A percentile compares a stretch with the other conserved stretches of the same genome.
These are phyloP conservation scores for Mycosphaerella sp. DNA, from an alignment of 2,329 filamentous ascomycete genomes.

Conservation along the genomic window DNA sequence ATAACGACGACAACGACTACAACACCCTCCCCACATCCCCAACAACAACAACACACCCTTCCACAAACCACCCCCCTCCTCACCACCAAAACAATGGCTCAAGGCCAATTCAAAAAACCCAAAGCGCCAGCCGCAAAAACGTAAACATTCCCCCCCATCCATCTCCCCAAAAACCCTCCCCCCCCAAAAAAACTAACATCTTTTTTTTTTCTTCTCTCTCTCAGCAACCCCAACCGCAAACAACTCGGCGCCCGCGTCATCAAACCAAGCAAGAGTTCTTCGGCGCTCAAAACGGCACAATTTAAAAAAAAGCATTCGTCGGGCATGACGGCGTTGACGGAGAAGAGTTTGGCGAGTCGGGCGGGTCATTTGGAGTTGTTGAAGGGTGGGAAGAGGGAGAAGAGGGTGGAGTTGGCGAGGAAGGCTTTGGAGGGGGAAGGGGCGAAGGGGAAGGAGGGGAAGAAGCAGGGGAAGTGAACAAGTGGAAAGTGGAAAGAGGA, in stretches of 20 bases:
- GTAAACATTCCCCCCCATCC: slow-evolving; percentile 9
- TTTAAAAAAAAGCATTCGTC: slow-evolving; percentile 61
- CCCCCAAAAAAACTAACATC: not conserved
- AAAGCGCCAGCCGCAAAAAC: slow-evolving; percentile 26
- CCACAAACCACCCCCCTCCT: not conserved
- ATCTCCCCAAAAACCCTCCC: too few species aligned
- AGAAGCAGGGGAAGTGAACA: not conserved
- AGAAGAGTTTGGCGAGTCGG: slow-evolving; percentile 57
- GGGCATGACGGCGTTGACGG: slow-evolving; percentile 59
- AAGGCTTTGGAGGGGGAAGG: slow-evolving; percentile 7
- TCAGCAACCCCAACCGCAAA: slow-evolving; percentile 27
- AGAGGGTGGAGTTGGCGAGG: slow-evolving; percentile 25
- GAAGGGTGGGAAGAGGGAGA: slow-evolving; percentile 59
- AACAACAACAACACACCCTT: not conserved
- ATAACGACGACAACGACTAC: too few species aligned
- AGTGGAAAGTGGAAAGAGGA: too few species aligned
- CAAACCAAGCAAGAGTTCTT: slow-evolving; percentile 57
- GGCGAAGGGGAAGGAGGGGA: not conserved
- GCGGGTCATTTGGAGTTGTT: slow-evolving; percentile 66
- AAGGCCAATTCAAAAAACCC: slow-evolving; percentile 29
- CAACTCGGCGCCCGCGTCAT: slow-evolving; percentile 52
- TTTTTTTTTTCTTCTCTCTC: not conserved
- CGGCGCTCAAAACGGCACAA: slow-evolving; percentile 53
- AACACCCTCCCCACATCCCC: too few species aligned
- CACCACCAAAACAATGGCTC: slow-evolving; percentile 21